Evolutionary conservation across 345 rosid genomes (phyloP), one percentile per base, ranked within the genome.

Genomic region (Eucalyptus virginea): DNA sequence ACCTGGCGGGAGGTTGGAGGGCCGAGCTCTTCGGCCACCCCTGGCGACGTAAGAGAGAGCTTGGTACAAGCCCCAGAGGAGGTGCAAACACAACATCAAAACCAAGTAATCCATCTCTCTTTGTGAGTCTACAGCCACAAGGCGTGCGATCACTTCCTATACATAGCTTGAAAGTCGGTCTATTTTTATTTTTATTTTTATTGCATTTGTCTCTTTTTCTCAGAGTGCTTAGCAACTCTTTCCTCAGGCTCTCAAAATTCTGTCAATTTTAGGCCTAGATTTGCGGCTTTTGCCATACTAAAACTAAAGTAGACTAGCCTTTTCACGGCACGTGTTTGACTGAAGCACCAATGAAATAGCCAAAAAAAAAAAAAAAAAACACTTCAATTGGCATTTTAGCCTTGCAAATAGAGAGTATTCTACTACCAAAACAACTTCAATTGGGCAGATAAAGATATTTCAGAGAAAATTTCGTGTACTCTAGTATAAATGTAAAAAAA

Each of bases 401-500:
- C 72, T 62, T 30, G 18, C 18, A 62, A 62, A 62, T 62, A 13
- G 32, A 13, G 19, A 62, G 34, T 62, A 30, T 30, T 62, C 72
- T 30, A 30, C 34, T 62, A 62, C 19, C 72, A 30, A 62, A 62
- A 30, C 56, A 52, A 52, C 56, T 52, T 52, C 56, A 52, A 52
- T 52, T 62, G 34, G 72, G 17, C 18, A 62, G 32, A 12, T 62
- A 62, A 30, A 62, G 18, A 30, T 19, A 28, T 28, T 60, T 26
- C 7, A 28, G 16, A 26, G 32, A 3, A 60, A 26, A 60, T 60
- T 60, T 26, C n/a, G n/a, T 60, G 67, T 60, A 11, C n/a, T 26
- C 30, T 51, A 5, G 13, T 5, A 58, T 58, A 58, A 5, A 58
- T 0, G 65, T 26, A 0, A 26, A 0, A 23, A 56, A 56, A 0